Percentiles rank a stretch among this genome's conserved stretches.
phyloP scores from a whole-genome alignment of 2,329 filamentous ascomycete genomes.

The Coniella vitis region DNA sequence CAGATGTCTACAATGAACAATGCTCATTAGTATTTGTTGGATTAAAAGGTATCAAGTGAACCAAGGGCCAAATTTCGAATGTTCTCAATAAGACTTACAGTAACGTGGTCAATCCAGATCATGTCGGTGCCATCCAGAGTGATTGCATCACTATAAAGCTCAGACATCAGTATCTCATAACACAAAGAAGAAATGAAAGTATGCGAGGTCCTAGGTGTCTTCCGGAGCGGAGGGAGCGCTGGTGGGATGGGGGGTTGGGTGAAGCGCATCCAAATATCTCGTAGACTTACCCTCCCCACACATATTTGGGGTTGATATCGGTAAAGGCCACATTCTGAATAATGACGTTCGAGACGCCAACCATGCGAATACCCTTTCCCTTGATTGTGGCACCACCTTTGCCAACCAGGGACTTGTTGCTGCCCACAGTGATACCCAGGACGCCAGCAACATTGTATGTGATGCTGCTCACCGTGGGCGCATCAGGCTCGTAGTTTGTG shows the following conservation, averaged over 20 bases:
- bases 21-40: too few relatives aligned
- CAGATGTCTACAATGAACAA: constrained; percentile 48
- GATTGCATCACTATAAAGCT: constrained; percentile 42
- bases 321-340: constrained; percentile 53
- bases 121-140: constrained; percentile 35
- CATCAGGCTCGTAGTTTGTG: constrained; percentile 47
- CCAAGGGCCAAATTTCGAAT: background rate
- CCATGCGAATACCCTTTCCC: constrained; percentile 49
- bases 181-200: too few relatives aligned
- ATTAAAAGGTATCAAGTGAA: accelerated
- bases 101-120: constrained; percentile 16
- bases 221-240: too few relatives aligned
- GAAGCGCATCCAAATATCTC: too few relatives aligned
- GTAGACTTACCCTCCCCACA: constrained; percentile 39
- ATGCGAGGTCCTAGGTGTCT: too few relatives aligned
- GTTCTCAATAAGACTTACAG: background rate
- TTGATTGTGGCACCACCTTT: constrained; percentile 45
- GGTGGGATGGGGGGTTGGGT: too few relatives aligned
- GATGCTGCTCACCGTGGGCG: constrained; percentile 35
- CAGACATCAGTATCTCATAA: too few relatives aligned
- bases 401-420: constrained; percentile 53
- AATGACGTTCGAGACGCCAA: constrained; percentile 48
- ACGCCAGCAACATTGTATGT: constrained; percentile 46
- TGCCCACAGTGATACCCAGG: constrained; percentile 43
- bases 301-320: constrained; percentile 48